phyloP scores from a whole-genome alignment of 257 asterid species.

The Solanum acaule region DNA sequence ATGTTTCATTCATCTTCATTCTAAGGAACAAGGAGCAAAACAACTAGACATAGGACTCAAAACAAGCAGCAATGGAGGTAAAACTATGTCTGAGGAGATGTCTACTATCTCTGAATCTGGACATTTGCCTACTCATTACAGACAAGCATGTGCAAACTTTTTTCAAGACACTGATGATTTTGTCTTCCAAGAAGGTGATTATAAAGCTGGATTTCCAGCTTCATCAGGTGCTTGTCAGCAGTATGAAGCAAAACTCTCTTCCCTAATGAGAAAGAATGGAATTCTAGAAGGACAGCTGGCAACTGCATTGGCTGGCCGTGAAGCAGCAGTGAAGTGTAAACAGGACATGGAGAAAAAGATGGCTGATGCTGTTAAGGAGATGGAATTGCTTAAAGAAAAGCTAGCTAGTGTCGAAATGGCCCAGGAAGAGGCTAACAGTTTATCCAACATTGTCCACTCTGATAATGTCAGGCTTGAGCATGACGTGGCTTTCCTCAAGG shows the following conservation, averaged over 20 bases:
- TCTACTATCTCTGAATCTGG: conserved; percentile 35
- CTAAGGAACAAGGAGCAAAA: conserved; percentile 44
- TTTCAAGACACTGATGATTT: conserved; percentile 38
- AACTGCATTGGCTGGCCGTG: conserved; percentile 58
- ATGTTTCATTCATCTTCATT: conserved; percentile 27
- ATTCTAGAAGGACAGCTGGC: conserved; percentile 72
- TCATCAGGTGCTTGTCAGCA: conserved; percentile 44
- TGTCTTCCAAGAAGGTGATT: conserved; percentile 40
- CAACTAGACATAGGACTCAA: conserved; percentile 33
- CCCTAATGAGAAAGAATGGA: conserved; percentile 51
- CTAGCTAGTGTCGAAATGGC: conserved; percentile 67
- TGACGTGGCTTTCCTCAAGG: conserved; percentile 92
- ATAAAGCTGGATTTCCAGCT: conserved; percentile 42
- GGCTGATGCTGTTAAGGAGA: conserved; percentile 61
- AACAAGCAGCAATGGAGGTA: conserved; percentile 22
- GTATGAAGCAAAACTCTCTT: conserved; percentile 61
- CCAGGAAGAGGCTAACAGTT: conserved; percentile 84
- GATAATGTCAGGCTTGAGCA: conserved; percentile 96
- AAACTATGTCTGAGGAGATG: conserved; percentile 32
- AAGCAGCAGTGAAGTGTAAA: conserved; percentile 65
- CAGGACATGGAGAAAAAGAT: conserved; percentile 67
- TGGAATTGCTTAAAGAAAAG: conserved; percentile 82
- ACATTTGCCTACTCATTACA: conserved; percentile 23
- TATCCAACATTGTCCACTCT: conserved; percentile 84
- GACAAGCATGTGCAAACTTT: conserved; percentile 47